Evolutionary conservation across 2,329 filamentous ascomycete genomes (phyloP), one percentile per base, ranked within the genome.

Genomic region (Cercospora sojina): DNA sequence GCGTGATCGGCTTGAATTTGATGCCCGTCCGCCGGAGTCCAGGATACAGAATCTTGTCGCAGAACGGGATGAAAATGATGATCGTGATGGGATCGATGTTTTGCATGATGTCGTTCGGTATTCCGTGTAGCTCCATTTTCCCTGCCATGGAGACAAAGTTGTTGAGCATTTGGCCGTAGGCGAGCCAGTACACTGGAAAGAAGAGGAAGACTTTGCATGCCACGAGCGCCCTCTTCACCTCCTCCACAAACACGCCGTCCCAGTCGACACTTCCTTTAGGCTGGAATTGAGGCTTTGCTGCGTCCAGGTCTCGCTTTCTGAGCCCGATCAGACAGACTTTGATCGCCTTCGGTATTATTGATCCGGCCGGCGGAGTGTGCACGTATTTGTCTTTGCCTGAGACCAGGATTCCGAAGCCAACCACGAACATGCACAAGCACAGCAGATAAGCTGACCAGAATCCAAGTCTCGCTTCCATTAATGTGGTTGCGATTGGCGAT

Each of bases 211-310:
- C 88, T 72, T 88, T 87, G 82, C 90, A 92, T 18, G 89, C 90
- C 75, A 81, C 73, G 13, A 87, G 76, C 3, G 85, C 85, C 31
- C 87, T 86, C 78, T 89, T 89, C 47, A 92, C 81, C 74, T 92
- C 89, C 4, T 90, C 88, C 43, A 92, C 91, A 89, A 90, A 94
- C 55, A 87, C 86, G 70, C 93, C 90, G 68, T 93, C 90, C 73
- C 92, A 93, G 0, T 88, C 69, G 88, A 93, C 92, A 89, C 89
- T 57, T 5, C 53, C 53, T 12, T 57, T 57, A 16, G 53, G 53
- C 65, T 87, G 86, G 49, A 83, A 81, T 75, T 87, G 90, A 3
- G 90, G 90, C 79, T 90, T 91, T 63, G 87, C 87, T 3, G 81
- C 75, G 35, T 91, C 86, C 85, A 73, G 67, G 25, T 57, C 66